Base-by-base conservation (phyloP, 805 yeast species). In the Sporopachydermia lactativora region DNA sequence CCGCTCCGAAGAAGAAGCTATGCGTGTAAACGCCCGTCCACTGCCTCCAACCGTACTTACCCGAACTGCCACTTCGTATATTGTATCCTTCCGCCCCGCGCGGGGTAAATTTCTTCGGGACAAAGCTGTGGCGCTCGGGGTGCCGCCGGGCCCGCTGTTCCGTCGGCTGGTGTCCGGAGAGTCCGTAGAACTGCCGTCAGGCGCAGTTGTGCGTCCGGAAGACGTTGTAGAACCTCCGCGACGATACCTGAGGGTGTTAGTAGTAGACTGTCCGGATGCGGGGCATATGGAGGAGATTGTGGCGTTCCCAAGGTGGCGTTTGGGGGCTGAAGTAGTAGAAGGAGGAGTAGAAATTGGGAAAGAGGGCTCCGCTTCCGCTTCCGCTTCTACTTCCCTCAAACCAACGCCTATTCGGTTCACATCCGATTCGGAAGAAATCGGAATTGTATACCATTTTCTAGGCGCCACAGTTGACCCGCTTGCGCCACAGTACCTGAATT, bases 41-140 rank as follows among this genome's bases (percentile, higher is more conserved):
- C 18, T 18, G 4, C 42, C 39, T 2, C 39, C 16, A 2, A 19
- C 38, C 3, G 39, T 39, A 5, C n/a, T 48, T 13, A 69, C 63
- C 45, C 53, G 39, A 3, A 36, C 62, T 4, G 66, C 92, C 0
- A 68, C 85, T 3, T 75, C 70, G 49, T 88, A 80, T 54, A 65
- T 83, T n/a, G 62, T 89, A 4, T 67, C 73, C 18, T 72, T 83
- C 36, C 61, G 71, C 35, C 75, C 86, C 0, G 64, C 72, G 0
- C 64, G 96, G 50, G 97, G 98, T 0, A 79, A 70, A 51, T 92
- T 92, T 52, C 63, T 74, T 43, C 72, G 73, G 0, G 61, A 65
- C 5, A 75, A 68, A 50, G 96, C 97, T 1, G 61, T 57, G 16
- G 71, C 62, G 36, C 59, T 86, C 15, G 86, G 88, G 1, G 72